These are phyloP conservation scores for Sporobolomyces phaffii DNA, from an alignment of 768 basidiomycete genomes.

Conservation along the genomic window DNA sequence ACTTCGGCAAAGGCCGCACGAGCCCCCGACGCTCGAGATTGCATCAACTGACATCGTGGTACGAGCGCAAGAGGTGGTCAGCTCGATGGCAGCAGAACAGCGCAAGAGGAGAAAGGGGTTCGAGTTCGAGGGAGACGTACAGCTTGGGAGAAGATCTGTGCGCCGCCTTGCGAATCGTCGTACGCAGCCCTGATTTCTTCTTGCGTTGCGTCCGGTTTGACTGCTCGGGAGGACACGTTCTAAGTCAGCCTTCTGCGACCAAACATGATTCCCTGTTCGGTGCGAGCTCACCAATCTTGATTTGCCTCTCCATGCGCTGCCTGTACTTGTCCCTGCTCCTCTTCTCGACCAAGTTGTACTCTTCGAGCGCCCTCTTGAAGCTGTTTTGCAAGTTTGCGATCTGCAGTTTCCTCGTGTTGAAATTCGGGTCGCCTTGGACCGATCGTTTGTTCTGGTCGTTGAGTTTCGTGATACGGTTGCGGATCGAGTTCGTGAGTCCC, in stretches of 20 bases:
- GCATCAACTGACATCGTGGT: conserved; percentile 52
- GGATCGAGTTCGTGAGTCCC: conserved; percentile 47
- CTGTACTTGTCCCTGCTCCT: conserved; percentile 51
- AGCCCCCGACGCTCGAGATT: conserved; percentile 74
- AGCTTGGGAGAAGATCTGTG: conserved; percentile 41
- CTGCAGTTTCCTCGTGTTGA: conserved; percentile 42
- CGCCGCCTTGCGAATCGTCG: conserved; percentile 35
- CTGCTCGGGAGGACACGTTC: background rate
- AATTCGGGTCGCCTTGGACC: conserved; percentile 39
- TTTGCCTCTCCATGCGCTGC: conserved; percentile 51
- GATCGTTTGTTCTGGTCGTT: conserved; percentile 48
- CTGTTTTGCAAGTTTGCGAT: conserved; percentile 49
- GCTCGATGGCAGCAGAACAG: no score
- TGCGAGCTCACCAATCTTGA: conserved; percentile 47
- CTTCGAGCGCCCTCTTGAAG: conserved; percentile 49
- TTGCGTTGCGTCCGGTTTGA: conserved; percentile 44
- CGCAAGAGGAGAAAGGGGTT: no score
- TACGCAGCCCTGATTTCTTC: conserved; percentile 40
- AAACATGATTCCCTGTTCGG: no score
- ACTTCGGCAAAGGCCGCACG: conserved; percentile 78
- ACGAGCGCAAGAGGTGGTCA: background rate
- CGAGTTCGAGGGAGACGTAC: conserved; percentile 28
- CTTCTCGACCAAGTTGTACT: conserved; percentile 51
- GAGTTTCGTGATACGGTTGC: conserved; percentile 47
- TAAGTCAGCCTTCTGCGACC: background rate